Percentiles rank a stretch among this genome's conserved stretches.
Evolutionary conservation across 1,284 basidiomycete species (phyloP).

Genomic region (Anthracocystis panici-leucophaei): DNA sequence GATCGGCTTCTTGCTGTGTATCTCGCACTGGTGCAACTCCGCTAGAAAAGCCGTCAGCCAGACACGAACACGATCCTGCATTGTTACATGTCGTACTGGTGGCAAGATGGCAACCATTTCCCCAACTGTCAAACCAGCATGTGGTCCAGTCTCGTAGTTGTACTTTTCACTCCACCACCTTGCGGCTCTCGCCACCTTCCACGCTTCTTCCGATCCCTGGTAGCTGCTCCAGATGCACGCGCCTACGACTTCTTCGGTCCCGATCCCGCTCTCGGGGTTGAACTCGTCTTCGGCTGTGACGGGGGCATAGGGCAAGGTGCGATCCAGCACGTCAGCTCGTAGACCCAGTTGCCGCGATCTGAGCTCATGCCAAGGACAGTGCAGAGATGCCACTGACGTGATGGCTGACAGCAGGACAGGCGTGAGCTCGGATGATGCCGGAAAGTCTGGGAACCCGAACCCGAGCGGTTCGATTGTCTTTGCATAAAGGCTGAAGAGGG

Average conservation of each 20-base stretch:
- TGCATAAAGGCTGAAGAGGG: conserved; percentile 27
- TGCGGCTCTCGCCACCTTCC: conserved; percentile 26
- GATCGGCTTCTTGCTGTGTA: conserved; percentile 23
- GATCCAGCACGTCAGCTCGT: conserved; percentile 22
- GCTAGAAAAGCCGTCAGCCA: conserved; percentile 36
- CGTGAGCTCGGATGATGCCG: conserved; percentile 30
- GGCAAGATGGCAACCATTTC: conserved; percentile 50
- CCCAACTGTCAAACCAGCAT: conserved; percentile 32
- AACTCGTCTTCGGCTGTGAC: conserved; percentile 24
- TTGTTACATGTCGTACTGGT: conserved; percentile 31
- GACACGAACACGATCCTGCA: conserved; percentile 33
- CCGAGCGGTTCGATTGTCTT: conserved; percentile 30
- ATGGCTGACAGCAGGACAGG: conserved; percentile 33
- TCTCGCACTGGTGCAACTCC: conserved; percentile 41
- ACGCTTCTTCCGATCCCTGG: conserved; percentile 21
- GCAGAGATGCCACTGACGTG: conserved; percentile 15
- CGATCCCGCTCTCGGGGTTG: conserved; percentile 39
- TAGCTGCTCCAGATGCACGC: conserved; percentile 31
- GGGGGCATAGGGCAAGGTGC: conserved; percentile 25
- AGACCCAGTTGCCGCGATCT: conserved; percentile 10
- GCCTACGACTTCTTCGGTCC: conserved; percentile 40
- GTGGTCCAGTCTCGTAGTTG: conserved; percentile 33
- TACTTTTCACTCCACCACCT: conserved; percentile 46
- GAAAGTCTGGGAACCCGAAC: conserved; percentile 40
- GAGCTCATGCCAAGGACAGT: conserved; percentile 4